A percentile compares a stretch with the other conserved stretches of the same genome.
phyloP scores from a whole-genome alignment of 495 filamentous ascomycete species.

The Aspergillus incahuasiensis region DNA sequence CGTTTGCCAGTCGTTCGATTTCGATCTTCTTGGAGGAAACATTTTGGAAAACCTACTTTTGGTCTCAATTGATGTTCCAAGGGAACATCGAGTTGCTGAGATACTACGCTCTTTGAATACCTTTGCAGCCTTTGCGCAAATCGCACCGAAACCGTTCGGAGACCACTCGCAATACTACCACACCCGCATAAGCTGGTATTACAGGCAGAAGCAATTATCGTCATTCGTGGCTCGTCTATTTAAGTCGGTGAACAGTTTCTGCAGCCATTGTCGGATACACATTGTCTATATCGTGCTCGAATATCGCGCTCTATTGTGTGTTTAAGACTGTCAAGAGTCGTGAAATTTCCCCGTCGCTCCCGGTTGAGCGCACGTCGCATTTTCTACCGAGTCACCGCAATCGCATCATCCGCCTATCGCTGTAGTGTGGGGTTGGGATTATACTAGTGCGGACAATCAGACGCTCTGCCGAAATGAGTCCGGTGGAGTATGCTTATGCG shows the following conservation, averaged over 20 bases:
- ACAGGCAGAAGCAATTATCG: constrained; percentile 2
- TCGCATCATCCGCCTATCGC: neutral
- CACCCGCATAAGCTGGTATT: neutral
- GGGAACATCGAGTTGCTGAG: neutral
- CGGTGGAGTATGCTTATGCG: constrained; percentile 20
- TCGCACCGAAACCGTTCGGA: neutral
- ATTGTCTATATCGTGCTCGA: neutral
- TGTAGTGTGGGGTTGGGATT: neutral
- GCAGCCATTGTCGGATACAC: neutral
- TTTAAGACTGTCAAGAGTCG: too few species aligned
- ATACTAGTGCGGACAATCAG: neutral
- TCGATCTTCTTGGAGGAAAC: neutral
- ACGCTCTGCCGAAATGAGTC: constrained; percentile 26
- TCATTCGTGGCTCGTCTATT: neutral
- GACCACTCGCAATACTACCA: neutral
- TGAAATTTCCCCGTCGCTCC: too few species aligned
- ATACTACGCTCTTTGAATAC: neutral
- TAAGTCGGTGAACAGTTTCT: neutral
- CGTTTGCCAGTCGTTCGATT: neutral
- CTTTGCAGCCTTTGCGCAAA: neutral
- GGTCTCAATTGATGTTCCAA: neutral
- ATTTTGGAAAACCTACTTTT: neutral
- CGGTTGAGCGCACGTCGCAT: neutral
- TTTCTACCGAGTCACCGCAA: neutral
- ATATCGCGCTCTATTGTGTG: neutral